Percentiles rank a stretch among this genome's conserved stretches.
Evolutionary conservation across 352 stramenopile genomes (phyloP).

Genomic region (Pythium brachiatum): DNA sequence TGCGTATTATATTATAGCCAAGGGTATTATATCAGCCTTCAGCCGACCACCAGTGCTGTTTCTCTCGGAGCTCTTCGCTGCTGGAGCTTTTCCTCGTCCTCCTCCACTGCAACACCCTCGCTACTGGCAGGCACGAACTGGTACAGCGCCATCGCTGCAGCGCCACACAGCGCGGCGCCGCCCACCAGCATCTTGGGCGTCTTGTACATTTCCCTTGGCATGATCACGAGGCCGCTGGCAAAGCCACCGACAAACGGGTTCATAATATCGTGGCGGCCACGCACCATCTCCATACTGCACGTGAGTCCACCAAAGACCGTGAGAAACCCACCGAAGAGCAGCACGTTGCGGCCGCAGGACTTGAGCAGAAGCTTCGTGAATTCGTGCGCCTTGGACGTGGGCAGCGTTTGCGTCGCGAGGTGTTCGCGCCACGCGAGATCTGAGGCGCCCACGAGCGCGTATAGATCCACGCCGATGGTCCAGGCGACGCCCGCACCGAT

Average conservation of each 20-base stretch:
- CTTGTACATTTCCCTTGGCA: constrained; percentile 43
- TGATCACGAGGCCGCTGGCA: constrained; percentile 46
- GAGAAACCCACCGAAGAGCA: constrained; percentile 71
- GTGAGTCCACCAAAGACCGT: constrained; percentile 71
- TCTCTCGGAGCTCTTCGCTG: no score
- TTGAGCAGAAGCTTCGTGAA: constrained; percentile 28
- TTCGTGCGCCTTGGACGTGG: constrained; percentile 34
- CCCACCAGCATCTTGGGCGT: constrained; percentile 39
- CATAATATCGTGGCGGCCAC: constrained; percentile 51
- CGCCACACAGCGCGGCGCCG: constrained; percentile 49
- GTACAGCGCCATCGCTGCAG: constrained; percentile 56
- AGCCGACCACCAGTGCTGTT: no score
- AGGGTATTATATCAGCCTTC: no score
- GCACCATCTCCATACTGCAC: constrained; percentile 60
- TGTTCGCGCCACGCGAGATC: constrained; percentile 38
- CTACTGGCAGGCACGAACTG: constrained; percentile 44
- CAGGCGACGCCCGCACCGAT: constrained; percentile 65
- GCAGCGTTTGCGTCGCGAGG: constrained; percentile 24
- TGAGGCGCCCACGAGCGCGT: constrained; percentile 42
- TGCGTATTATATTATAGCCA: no score
- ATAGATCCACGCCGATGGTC: constrained; percentile 74
- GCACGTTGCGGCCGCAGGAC: constrained; percentile 51
- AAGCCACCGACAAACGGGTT: constrained; percentile 76
- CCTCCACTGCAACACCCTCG: neutral
- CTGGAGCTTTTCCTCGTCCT: neutral